phyloP scores from a whole-genome alignment of 176 grass and related monocot genomes.

The Secale cereale region DNA sequence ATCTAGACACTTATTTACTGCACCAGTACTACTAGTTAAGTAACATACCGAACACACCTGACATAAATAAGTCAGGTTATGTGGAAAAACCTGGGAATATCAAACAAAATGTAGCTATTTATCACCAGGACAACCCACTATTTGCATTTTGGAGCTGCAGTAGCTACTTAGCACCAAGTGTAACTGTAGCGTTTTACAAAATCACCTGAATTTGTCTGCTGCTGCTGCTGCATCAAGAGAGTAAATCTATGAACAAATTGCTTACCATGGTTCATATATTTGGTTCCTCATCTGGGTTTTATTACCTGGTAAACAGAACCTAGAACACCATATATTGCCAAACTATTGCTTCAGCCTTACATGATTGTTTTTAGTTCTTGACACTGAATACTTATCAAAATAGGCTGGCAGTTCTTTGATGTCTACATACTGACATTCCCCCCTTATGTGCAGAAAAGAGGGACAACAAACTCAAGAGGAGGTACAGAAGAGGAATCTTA shows the following conservation, averaged over 20 bases:
- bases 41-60: neutral
- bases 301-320: neutral
- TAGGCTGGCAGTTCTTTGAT: neutral
- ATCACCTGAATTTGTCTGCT: neutral
- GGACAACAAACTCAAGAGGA: constrained; percentile 94
- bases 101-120: neutral
- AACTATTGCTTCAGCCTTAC: neutral
- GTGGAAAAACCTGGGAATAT: neutral
- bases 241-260: neutral
- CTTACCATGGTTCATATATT: neutral
- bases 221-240: neutral
- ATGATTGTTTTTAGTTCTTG: neutral
- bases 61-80: neutral
- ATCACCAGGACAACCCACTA: neutral
- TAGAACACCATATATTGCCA: neutral
- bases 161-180: neutral
- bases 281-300: neutral
- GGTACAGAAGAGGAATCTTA: constrained; percentile 89
- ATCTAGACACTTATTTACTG: neutral
- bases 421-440: neutral
- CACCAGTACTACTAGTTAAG: neutral
- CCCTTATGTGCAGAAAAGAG: constrained; percentile 63
- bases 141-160: neutral
- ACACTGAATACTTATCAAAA: neutral
- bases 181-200: neutral